Conservation (phyloP, 768 basidiomycete genomes). For the Xerocomellus dryophilus region DNA sequence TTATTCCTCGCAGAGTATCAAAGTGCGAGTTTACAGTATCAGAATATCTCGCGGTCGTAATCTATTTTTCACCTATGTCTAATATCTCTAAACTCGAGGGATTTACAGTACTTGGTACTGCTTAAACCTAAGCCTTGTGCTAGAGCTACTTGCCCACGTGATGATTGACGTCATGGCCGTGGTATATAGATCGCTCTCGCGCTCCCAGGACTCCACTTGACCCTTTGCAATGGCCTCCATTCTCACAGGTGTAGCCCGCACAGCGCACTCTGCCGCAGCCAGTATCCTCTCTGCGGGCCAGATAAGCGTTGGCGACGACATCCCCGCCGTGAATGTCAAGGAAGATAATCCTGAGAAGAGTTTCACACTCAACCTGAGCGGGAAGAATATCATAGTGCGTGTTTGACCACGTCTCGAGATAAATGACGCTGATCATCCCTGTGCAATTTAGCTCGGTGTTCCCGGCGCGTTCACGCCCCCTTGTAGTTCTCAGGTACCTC, state of each 20-base stretch:
- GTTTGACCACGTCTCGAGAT: background rate
- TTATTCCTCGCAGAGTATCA: slow-evolving; percentile 81
- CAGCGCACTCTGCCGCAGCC: slow-evolving; percentile 54
- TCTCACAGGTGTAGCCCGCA: slow-evolving; percentile 44
- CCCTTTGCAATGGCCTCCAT: slow-evolving; percentile 44
- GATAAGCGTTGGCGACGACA: slow-evolving; percentile 35
- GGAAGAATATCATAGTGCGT: slow-evolving; percentile 64
- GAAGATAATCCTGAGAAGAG: slow-evolving; percentile 50
- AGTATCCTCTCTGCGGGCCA: slow-evolving; percentile 47
- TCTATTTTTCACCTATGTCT: slow-evolving; percentile 1
- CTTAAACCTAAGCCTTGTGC: no score
- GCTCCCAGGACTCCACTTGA: background rate
- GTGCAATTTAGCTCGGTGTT: slow-evolving; percentile 53
- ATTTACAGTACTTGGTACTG: background rate
- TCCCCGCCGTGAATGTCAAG: slow-evolving; percentile 55
- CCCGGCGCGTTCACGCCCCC: slow-evolving; percentile 77
- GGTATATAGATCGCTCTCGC: background rate
- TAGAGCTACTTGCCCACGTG: background rate
- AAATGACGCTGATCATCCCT: background rate
- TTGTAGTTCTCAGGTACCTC: slow-evolving; percentile 61
- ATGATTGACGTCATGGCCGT: background rate
- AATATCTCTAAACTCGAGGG: background rate
- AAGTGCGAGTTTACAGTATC: slow-evolving; percentile 70
- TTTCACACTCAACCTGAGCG: slow-evolving; percentile 45
- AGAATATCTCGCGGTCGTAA: slow-evolving; percentile 77